Base-by-base conservation (phyloP, 2,329 filamentous ascomycete genomes). In the Orbilia oligospora region DNA sequence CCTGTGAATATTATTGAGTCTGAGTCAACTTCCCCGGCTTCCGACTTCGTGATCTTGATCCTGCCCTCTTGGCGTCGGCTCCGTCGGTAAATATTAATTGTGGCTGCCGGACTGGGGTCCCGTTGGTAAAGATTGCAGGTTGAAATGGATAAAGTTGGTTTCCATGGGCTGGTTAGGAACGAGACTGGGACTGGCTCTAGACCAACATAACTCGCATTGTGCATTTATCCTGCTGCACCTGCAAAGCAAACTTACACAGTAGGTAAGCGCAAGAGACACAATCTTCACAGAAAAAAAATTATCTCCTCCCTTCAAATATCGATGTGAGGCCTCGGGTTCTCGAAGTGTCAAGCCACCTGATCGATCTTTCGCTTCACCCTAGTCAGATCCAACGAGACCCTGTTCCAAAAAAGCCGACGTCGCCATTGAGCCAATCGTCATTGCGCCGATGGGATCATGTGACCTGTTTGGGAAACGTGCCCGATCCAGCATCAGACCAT, bases 61-160 rank as follows among this genome's bases (percentile, higher is more conserved):
- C 33, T 22, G 33, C 18, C 9, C 8, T 41, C 61, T 55, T 67
- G 41, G 70, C 70, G 18, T 61, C 51, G 51, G 70, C 63, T 61
- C 41, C 30, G 63, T 73, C 58, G 70, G 70, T 73, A 73, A 49
- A 73, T 18, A 67, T 67, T 73, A 67, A 48, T 58, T 66, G 70
- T 73, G 70, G 70, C 70, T 66, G 61, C 58, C 51, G 56, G 48
- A 49, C 68, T 48, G 61, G 68, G 68, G 68, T 63, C 18, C 41
- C 30, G 49, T 33, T 53, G 68, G 68, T 71, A 71, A 46, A 64
- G 18, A 71, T 71, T 71, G 56, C 55, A n/a, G 66, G 66, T 46
- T 41, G 44, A 55, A 71, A 46, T 55, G 68, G 68, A 20, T 71
- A 71, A 71, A 71, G 20, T 22, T 27, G n/a, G 24, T 65, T 71